These are phyloP conservation scores for Teratosphaeria nubilosa DNA, from an alignment of 2,329 filamentous ascomycete genomes.

Conservation along the genomic window DNA sequence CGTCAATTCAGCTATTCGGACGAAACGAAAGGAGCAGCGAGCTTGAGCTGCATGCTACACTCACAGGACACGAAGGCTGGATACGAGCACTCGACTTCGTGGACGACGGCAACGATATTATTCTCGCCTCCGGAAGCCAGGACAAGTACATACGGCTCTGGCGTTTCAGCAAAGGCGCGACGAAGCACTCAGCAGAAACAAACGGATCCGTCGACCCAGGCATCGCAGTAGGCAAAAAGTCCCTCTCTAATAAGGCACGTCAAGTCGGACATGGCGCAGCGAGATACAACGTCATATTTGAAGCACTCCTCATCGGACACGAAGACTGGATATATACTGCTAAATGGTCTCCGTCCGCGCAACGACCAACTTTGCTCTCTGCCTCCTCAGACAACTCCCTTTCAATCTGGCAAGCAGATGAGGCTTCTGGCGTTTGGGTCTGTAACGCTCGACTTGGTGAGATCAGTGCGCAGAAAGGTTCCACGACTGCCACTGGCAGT, in stretches of 20 bases:
- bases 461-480: constrained; percentile 88
- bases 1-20: constrained; percentile 70
- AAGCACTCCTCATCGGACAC: constrained; percentile 85
- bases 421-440: constrained; percentile 79
- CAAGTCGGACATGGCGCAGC: constrained; percentile 51
- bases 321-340: constrained; percentile 98
- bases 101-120: constrained; percentile 55
- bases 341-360: constrained; percentile 52
- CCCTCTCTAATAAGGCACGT: constrained; percentile 82
- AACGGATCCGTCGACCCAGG: constrained; percentile 3
- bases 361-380: constrained; percentile 52
- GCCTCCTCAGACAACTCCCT: constrained; percentile 93
- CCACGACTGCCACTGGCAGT: constrained; percentile 90
- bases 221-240: constrained; percentile 34
- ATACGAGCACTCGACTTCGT: constrained; percentile 76
- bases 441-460: constrained; percentile 79
- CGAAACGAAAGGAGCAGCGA: constrained; percentile 38
- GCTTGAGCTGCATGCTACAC: constrained; percentile 64
- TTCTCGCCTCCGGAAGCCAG: constrained; percentile 89
- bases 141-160: constrained; percentile 95
- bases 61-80: constrained; percentile 91
- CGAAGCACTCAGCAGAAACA: background rate
- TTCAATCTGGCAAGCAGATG: constrained; percentile 82
- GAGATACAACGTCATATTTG: constrained; percentile 78
- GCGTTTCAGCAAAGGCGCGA: constrained; percentile 64